Base-by-base conservation (phyloP, 2,329 filamentous ascomycete genomes). In the Diaporthe ilicicola region DNA sequence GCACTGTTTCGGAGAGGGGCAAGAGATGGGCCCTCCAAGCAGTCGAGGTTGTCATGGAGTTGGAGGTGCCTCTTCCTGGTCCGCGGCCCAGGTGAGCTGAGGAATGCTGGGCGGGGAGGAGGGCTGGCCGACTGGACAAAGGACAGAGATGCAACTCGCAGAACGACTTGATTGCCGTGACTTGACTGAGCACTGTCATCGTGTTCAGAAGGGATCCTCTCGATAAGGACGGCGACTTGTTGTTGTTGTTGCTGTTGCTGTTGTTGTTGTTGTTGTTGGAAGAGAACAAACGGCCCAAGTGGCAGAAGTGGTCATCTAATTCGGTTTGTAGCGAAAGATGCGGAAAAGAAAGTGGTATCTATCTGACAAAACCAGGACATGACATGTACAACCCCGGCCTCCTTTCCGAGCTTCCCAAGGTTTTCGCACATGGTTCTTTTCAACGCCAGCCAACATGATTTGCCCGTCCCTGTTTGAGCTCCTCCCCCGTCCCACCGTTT, bases 311-410 rank as follows among this genome's bases (percentile, higher is more conserved):
- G 29, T 50, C n/a, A 39, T 68, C 44, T 59, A 48, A 54, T 59
- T 67, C 29, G 44, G 39, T 56, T 42, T 42, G 29, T 32, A 68
- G 54, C 42, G 48, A 51, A 27, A 59, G 53, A n/a, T 68, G 54
- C 44, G 24, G n/a, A 50, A 50, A 51, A 17, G 24, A 29, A 39
- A 56, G 39, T 68, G 66, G 66, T 68, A 68, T 68, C 66, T 68
- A 68, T 68, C 66, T 68, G 55, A 68, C 65, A 46, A 10, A 48
- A 27, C 24, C 53, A 51, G 32, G 12, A 68, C 53, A 59, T 46
- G 12, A 68, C 53, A 59, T 46, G 42, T 56, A 54, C 42, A 68
- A n/a, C n/a, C 53, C 22, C 53, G 34, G 46, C 27, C 59, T 24
- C 44, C 32, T 59, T 50, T 50, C 53, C 66, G 10, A 17, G 32